Conservation (phyloP, 331 rosid species). For the Phaseolus coccineus region DNA sequence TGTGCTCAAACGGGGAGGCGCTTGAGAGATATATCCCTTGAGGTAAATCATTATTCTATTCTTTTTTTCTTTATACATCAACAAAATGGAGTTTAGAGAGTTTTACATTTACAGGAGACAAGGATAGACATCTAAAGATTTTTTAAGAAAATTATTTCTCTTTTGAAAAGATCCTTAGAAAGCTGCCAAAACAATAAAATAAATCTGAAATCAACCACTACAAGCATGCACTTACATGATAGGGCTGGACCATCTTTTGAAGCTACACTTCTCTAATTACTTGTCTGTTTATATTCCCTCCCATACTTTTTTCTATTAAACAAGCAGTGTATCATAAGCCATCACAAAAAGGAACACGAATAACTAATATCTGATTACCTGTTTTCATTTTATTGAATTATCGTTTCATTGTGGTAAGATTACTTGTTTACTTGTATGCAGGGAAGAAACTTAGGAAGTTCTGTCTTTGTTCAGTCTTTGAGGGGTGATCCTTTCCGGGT, state of each 20-base stretch:
- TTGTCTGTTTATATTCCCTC: slow-evolving; percentile 22
- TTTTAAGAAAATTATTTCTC: neutral
- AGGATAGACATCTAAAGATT: neutral
- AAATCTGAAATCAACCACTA: neutral
- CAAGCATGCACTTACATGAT: slow-evolving; percentile 32
- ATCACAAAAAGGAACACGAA: slow-evolving; percentile 24
- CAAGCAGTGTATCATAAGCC: neutral
- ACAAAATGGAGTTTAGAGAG: neutral
- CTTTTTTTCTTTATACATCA: slow-evolving; percentile 16
- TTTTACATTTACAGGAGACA: neutral
- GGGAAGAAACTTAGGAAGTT: slow-evolving; percentile 70
- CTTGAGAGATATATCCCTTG: slow-evolving; percentile 76
- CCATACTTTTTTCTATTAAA: slow-evolving; percentile 21
- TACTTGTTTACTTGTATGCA: slow-evolving; percentile 50
- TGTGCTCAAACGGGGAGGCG: slow-evolving; percentile 89
- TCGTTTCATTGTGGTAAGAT: slow-evolving; percentile 22
- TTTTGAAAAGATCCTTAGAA: neutral
- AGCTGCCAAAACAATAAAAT: neutral
- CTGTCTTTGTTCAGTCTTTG: slow-evolving; percentile 89
- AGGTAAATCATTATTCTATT: slow-evolving; percentile 55
- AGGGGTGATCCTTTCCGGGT: slow-evolving; percentile 91
- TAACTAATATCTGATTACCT: slow-evolving; percentile 23
- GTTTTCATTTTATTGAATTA: slow-evolving; percentile 31
- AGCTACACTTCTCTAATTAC: slow-evolving; percentile 22
- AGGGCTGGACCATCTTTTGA: slow-evolving; percentile 26